Percentiles rank a stretch among this genome's conserved stretches.
These are phyloP conservation scores for Clausena lansium DNA, from an alignment of 345 rosid species.

Conservation along the genomic window DNA sequence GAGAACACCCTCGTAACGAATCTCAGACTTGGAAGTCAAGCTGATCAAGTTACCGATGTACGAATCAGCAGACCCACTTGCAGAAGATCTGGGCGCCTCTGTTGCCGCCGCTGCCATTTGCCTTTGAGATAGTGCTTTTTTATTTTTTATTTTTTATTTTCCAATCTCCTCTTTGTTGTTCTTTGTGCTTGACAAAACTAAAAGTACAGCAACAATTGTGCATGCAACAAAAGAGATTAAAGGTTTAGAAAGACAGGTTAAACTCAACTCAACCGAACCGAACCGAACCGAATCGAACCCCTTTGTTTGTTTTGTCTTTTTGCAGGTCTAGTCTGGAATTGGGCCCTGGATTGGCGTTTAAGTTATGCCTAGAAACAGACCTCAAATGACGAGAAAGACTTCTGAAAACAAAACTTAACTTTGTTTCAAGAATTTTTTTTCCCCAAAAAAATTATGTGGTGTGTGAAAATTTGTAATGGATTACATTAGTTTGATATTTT, in stretches of 20 bases:
- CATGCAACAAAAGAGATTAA: neutral
- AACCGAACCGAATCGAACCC: too few species aligned
- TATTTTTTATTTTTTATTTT: neutral
- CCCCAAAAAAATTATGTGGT: too few species aligned
- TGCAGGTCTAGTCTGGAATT: neutral
- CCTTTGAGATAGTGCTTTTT: neutral
- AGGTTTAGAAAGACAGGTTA: neutral
- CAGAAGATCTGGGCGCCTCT: conserved; percentile 23
- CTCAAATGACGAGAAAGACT: too few species aligned
- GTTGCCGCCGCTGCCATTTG: conserved; percentile 22
- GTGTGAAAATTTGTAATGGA: too few species aligned
- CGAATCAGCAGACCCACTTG: conserved; percentile 35
- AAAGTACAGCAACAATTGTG: neutral
- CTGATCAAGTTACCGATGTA: conserved; percentile 60
- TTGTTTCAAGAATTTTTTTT: too few species aligned
- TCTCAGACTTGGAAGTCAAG: conserved; percentile 63
- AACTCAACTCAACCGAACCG: neutral
- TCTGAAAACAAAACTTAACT: too few species aligned
- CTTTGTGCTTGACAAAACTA: neutral
- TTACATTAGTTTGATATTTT: too few species aligned
- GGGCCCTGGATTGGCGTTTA: neutral
- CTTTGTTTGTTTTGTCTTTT: neutral
- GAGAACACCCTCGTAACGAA: conserved; percentile 58
- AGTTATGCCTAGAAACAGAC: too few species aligned
- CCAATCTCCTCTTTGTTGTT: neutral